phyloP scores from a whole-genome alignment of 768 basidiomycete genomes.

The Crucibulum laeve region DNA sequence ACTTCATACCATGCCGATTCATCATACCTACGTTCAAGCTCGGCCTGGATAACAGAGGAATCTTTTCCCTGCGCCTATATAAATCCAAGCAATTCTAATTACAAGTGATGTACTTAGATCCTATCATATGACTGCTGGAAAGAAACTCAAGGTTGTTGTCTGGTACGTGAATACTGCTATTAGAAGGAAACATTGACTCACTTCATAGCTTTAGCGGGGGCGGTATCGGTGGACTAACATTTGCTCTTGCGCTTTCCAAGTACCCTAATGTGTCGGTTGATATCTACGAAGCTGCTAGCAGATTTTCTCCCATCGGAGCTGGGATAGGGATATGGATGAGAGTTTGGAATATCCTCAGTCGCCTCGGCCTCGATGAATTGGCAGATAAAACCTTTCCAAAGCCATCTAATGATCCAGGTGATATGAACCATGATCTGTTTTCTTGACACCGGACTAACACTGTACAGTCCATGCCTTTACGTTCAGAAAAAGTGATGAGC shows the following conservation, averaged over 20 bases:
- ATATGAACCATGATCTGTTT: neutral
- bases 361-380: slow-evolving; percentile 2
- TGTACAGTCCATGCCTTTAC: slow-evolving; percentile 14
- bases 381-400: neutral
- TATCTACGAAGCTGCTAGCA: slow-evolving; percentile 11
- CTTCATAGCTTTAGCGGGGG: slow-evolving; percentile 7
- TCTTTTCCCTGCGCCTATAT: too few species aligned
- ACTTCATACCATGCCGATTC: too few species aligned
- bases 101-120: too few species aligned
- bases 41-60: too few species aligned
- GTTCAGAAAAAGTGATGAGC: slow-evolving; percentile 20
- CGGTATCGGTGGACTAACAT: slow-evolving; percentile 13
- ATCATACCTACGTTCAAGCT: too few species aligned
- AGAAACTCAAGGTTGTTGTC: slow-evolving; percentile 3
- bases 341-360: neutral
- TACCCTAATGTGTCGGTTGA: slow-evolving; percentile 9
- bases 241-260: slow-evolving; percentile 12
- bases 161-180: slow-evolving; percentile 3
- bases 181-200: slow-evolving; percentile 1
- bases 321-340: slow-evolving; percentile 12
- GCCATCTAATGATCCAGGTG: slow-evolving; percentile 7
- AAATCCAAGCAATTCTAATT: too few species aligned
- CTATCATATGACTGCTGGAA: too few species aligned
- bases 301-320: slow-evolving; percentile 13
- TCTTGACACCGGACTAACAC: neutral